Base-by-base conservation (phyloP, 1,284 basidiomycete species). In the Exobasidium rhododendri region DNA sequence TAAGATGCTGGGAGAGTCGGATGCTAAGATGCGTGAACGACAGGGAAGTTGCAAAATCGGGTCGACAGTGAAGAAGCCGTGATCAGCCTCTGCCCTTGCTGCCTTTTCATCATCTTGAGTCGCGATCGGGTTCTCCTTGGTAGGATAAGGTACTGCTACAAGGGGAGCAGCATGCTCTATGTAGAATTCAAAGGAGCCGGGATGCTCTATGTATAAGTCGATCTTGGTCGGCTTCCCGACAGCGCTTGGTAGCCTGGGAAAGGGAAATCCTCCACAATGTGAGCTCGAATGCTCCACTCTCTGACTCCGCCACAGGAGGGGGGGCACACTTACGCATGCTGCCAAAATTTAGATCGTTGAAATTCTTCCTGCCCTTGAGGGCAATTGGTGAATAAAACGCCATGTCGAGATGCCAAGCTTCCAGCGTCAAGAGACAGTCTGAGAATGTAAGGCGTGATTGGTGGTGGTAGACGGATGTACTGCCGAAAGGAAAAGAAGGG, bases 301-400 rank as follows among this genome's bases (percentile, higher is more conserved):
- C n/a, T n/a, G n/a, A n/a, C n/a, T n/a, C n/a, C n/a, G n/a, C n/a
- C n/a, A n/a, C n/a, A n/a, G n/a, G n/a, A n/a, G n/a, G n/a, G n/a
- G n/a, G n/a, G n/a, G n/a, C 29, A 17, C 6, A 47, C 88, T 74
- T 80, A 92, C 94, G 83, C 87, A 75, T 89, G 85, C 80, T 92
- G 85, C 7, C 86, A 84, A 80, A 91, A 92, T 46, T 82, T 85
- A 66, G 88, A 86, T 26, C 94, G 86, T 60, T 87, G 84, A 77
- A 97, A 98, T 55, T 81, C 82, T 29, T 90, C 90, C 17, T 92
- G 65, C 51, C 56, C 47, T 17, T 45, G 46, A 1, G 74, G 74
- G 45, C 67, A 73, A 62, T 74, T 75, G 22, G 74, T 71, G 63
- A 60, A 73, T 6, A 76, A 65, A 26, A 32, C 40, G 26, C 70